Evolutionary conservation across 2,329 filamentous ascomycete genomes (phyloP).

Genomic region (Fusarium heterosporum): DNA sequence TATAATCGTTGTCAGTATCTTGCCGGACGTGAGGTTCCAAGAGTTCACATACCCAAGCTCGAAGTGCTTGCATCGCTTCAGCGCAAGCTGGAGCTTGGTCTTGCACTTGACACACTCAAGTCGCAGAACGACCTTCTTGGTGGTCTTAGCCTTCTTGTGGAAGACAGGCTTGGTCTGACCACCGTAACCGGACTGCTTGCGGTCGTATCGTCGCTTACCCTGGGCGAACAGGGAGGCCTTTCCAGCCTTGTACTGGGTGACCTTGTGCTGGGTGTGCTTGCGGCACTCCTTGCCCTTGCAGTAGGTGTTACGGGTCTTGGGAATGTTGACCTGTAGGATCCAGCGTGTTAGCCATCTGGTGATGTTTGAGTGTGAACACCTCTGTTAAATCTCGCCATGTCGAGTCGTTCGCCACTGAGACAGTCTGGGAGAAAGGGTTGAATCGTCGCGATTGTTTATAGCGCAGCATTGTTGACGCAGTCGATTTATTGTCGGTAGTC

Average conservation of each 20-base stretch:
- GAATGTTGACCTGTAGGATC: conserved; percentile 86
- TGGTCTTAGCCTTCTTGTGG: conserved; percentile 99
- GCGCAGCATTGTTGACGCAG: conserved; percentile 1
- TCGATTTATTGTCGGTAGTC: conserved; percentile 32
- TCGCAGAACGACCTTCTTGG: conserved; percentile 99
- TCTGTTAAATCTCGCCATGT: conserved; percentile 25
- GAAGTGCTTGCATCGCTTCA: conserved; percentile 99
- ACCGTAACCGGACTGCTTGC: conserved; percentile 99
- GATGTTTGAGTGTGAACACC: conserved; percentile 17
- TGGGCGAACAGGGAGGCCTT: conserved; percentile 97
- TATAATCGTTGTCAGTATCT: conserved; percentile 63
- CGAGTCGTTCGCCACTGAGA: conserved; percentile 32
- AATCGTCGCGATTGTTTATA: conserved; percentile 9
- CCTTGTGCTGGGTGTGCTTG: conserved; percentile 92
- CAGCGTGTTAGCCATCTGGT: conserved; percentile 49
- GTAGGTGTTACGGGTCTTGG: conserved; percentile 97
- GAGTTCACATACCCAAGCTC: conserved; percentile 86
- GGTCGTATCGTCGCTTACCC: conserved; percentile 99
- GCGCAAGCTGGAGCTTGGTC: conserved; percentile 95
- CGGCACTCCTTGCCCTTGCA: conserved; percentile 97
- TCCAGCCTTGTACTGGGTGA: conserved; percentile 97
- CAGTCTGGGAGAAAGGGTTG: conserved; percentile 33
- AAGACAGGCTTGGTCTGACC: conserved; percentile 99
- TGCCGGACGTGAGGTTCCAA: neutral
- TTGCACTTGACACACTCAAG: conserved; percentile 98